phyloP scores from a whole-genome alignment of 306 rosid genomes.

The Castanospermum australe region DNA sequence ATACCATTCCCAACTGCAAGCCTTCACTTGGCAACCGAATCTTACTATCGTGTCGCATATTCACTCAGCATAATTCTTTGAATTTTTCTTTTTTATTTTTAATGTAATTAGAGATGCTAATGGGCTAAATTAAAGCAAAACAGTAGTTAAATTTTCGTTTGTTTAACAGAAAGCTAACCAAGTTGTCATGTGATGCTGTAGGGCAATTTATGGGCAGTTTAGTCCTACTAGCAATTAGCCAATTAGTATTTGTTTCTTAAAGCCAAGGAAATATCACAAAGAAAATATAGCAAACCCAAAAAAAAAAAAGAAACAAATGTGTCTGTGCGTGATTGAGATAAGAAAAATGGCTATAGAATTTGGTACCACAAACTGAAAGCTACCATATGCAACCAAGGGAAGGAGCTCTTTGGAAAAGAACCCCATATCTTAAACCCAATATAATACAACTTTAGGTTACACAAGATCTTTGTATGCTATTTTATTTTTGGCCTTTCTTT shows the following conservation, averaged over 20 bases:
- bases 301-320: neutral
- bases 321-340: neutral
- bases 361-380: neutral
- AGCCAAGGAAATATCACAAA: neutral
- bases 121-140: slow-evolving; percentile 25
- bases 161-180: slow-evolving; percentile 29
- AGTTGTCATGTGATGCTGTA: slow-evolving; percentile 29
- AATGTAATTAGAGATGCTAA: neutral
- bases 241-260: neutral
- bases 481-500: slow-evolving; percentile 39
- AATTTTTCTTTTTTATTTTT: neutral
- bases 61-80: neutral
- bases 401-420: slow-evolving; percentile 37
- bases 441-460: slow-evolving; percentile 54
- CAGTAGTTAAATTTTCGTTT: neutral
- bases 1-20: neutral
- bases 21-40: neutral
- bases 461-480: slow-evolving; percentile 38
- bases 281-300: neutral
- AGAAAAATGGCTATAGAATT: neutral
- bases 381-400: slow-evolving; percentile 14
- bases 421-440: slow-evolving; percentile 44
- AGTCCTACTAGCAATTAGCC: neutral
- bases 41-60: neutral
- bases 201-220: slow-evolving; percentile 21